Base-by-base conservation (phyloP, 1,284 basidiomycete species). In the Melampsora larici-populina region DNA sequence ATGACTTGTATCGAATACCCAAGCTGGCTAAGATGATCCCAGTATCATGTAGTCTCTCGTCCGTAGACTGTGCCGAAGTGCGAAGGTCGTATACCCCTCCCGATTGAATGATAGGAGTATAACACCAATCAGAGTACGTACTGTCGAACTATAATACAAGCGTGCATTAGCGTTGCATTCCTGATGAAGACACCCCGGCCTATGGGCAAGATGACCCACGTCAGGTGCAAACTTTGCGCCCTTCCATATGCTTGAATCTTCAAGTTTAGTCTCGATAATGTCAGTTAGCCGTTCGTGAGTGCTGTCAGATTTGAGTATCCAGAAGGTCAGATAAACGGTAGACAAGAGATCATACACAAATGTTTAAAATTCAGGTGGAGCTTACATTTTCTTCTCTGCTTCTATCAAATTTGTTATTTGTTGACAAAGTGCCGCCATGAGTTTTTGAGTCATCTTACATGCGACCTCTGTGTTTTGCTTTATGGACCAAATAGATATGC, bases 21-120 rank as follows among this genome's bases (percentile, higher is more conserved):
- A 97, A 88, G 21, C 91, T 89, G 11, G 93, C 90, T 1, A 98
- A 86, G 78, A 98, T 89, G 55, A 98, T 92, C 36, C 94, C 95
- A 79, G 94, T 91, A 83, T 94, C 91, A 24, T 93, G 90, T 80
- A 97, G 91, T 78, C 88, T 88, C 82, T 96, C 92, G 43, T 88
- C 85, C 33, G 91, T 90, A 1, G 94, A 95, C 83, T 93, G 90
- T 0, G 92, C 93, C 1, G 90, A 92, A 31, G 91, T 90, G 79
- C 90, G 89, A 70, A 98, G 87, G 82, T 98, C 95, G 83, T 97
- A 98, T 58, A 89, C 90, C 21, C 92, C 92, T 74, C 91, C 91
- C 2, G 94, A 97, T 82, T 97, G 95, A 82, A 98, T 92, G 83
- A 97, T 95, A 2, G 96, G 95, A 5, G 92, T 90, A 84, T 96